Evolutionary conservation across 805 yeast genomes (phyloP), one percentile per base, ranked within the genome.

Genomic region (Jamesozyma lodderae): DNA sequence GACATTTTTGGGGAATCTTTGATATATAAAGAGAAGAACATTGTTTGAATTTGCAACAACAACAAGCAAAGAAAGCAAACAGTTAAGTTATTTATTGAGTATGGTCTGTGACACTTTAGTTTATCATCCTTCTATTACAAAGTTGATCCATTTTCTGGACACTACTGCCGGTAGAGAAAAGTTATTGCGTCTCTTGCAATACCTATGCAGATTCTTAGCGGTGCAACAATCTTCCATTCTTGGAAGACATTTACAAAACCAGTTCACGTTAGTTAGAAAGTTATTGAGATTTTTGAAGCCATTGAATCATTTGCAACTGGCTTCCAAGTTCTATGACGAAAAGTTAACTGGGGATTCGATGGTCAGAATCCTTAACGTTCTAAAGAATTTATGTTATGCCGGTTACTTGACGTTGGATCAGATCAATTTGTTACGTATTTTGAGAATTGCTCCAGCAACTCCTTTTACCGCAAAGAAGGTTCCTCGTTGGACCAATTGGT

Each of bases 281-380:
- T 79, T 87, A 17, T 64, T 88, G 67, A 75, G 96, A 53, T 77
- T 81, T 53, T 73, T 86, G 45, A 88, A 87, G 63, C 94, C 94
- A 1, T 64, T 88, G 52, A 70, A 69, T 51, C 86, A 81, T 56
- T 54, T 83, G 38, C 77, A 77, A 50, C 71, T 75, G n/a, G 83
- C 88, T 4, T 68, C 81, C 2, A 69, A 72, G 45, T 72, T 83
- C 11, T 72, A 67, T 50, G 83, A 77, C 54, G 78, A 84, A 61
- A 80, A 82, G 66, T 70, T 86, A 32, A 57, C 72, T 37, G 75
- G 78, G 55, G 54, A 65, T 43, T 66, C 76, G 13, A 67, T 75
- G 16, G 68, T 46, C 13, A 48, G 59, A 14, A 31, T 36, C 29
- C 28, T 34, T 26, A 51, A 44, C 26, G 41, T 76, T 23, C 40